Base-by-base conservation (phyloP, 768 basidiomycete species). In the Tricholoma saponaceum region DNA sequence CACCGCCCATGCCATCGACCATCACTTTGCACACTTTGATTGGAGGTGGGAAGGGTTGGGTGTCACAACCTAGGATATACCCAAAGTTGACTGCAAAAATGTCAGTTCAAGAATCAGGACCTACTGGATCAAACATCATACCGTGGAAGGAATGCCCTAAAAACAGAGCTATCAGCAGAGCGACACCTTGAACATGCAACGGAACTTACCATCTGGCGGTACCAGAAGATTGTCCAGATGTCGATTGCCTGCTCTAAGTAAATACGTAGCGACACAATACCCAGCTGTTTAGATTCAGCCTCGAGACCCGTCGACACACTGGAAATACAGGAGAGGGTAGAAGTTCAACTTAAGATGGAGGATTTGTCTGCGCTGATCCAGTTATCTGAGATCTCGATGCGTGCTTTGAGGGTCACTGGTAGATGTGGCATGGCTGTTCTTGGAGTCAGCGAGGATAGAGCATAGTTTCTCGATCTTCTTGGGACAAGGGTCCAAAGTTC, bases 1-100 rank as follows among this genome's bases (percentile, higher is more conserved):
- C 87, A 10, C 97, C 96, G n/a, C 97, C 97, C 95, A 99, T 96
- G 10, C 92, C 96, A 69, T 99, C 97, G 0, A 98, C 93, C 97
- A 98, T 99, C 69, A 98, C 97, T 67, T 96, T 95, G 74, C 95
- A 98, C 39, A 99, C 91, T 70, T 99, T 99, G 62, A 98, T 95
- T 13, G 95, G 92, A 5, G 97, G 97, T 2, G 97, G 95, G 68
- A 95, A 96, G 0, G 95, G 93, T 67, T 99, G 98, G 0, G 97
- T 96, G 68, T 98, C 97, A 2, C 95, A 87, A 2, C 97, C 97
- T 13, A 98, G 82, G 64, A 98, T 98, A 72, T 98, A 99, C 2
- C 97, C 96, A 66, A 98, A 99, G 69, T 98, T 96, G 60, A 98
- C 97, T 96, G 67, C 0, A 14, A 30, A 56, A 18, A 59, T 35